phyloP scores from a whole-genome alignment of 163 green algal species.

The Scenedesmus sp. region DNA sequence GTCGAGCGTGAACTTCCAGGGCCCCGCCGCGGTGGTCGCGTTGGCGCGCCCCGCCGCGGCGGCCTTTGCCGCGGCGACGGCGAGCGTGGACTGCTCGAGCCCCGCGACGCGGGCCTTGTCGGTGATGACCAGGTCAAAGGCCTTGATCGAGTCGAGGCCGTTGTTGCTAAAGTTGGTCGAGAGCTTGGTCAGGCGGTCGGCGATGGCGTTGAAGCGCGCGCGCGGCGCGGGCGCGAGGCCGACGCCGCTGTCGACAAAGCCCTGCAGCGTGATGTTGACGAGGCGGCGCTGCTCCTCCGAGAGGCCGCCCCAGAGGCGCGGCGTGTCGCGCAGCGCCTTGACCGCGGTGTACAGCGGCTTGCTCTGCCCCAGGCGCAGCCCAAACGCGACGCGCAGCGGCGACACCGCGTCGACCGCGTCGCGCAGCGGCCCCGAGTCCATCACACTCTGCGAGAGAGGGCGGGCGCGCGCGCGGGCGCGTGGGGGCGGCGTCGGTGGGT shows the following conservation, averaged over 20 bases:
- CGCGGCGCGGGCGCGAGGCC: conserved; percentile 14
- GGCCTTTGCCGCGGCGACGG: conserved; percentile 15
- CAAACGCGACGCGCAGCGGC: conserved; percentile 7
- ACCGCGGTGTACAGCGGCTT: conserved; percentile 30
- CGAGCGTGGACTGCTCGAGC: conserved; percentile 15
- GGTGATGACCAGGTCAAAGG: conserved; percentile 23
- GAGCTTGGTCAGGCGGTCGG: conserved; percentile 22
- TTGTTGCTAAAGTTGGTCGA: conserved; percentile 28
- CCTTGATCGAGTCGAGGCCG: conserved; percentile 27
- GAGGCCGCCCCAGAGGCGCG: not conserved
- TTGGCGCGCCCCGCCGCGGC: conserved; percentile 5
- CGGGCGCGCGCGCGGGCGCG: too few species aligned
- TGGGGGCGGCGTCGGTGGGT: too few species aligned
- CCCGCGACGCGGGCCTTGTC: conserved; percentile 26
- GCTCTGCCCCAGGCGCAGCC: conserved; percentile 26
- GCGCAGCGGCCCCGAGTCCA: not conserved
- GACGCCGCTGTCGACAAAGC: conserved; percentile 12
- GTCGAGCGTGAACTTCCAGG: conserved; percentile 24
- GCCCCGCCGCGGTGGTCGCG: conserved; percentile 11
- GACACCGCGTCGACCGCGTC: not conserved
- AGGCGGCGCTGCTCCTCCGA: not conserved
- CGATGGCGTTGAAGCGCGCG: conserved; percentile 17
- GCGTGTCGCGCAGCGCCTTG: not conserved
- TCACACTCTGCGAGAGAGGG: conserved; percentile 10
- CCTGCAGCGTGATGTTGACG: conserved; percentile 10